Conservation (phyloP, 202 grass and related monocot genomes). For the Zoysia matrella region DNA sequence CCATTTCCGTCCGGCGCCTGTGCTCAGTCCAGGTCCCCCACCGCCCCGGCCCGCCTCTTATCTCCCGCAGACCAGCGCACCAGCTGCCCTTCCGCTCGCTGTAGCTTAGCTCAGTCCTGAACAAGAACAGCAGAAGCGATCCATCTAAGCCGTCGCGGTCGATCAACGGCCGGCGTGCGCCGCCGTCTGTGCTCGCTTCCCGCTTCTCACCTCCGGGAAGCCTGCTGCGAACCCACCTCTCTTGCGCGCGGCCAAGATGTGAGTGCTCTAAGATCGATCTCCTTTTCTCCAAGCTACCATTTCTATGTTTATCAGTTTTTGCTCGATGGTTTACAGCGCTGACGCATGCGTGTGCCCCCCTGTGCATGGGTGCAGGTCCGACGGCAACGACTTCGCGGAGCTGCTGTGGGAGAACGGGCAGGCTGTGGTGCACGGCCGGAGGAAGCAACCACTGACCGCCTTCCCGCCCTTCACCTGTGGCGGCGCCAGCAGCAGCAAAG, state of each 20-base stretch:
- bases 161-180: slow-evolving; percentile 26
- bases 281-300: not conserved
- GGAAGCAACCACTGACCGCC: slow-evolving; percentile 32
- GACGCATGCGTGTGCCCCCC: not conserved
- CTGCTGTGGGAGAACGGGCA: slow-evolving; percentile 76
- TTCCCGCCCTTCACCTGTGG: slow-evolving; percentile 49
- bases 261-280: slow-evolving; percentile 4
- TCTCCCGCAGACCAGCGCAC: slow-evolving; percentile 36
- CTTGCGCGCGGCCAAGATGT: slow-evolving; percentile 26
- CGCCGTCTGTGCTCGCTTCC: slow-evolving; percentile 2
- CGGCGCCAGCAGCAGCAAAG: slow-evolving; percentile 28
- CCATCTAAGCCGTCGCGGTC: slow-evolving; percentile 6
- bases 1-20: slow-evolving; percentile 31
- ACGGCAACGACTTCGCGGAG: slow-evolving; percentile 67
- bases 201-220: slow-evolving; percentile 4
- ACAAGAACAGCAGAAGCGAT: slow-evolving; percentile 21
- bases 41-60: slow-evolving; percentile 29
- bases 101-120: no score
- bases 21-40: slow-evolving; percentile 9
- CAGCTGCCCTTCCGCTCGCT: slow-evolving; percentile 24
- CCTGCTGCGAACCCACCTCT: not conserved
- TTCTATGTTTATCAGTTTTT: not conserved
- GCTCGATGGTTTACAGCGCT: not conserved
- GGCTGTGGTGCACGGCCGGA: slow-evolving; percentile 55
- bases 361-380: slow-evolving; percentile 37